These are phyloP conservation scores for Allomyces arbusculus DNA, from an alignment of 192 early-diverging fungal genomes.

Conservation along the genomic window DNA sequence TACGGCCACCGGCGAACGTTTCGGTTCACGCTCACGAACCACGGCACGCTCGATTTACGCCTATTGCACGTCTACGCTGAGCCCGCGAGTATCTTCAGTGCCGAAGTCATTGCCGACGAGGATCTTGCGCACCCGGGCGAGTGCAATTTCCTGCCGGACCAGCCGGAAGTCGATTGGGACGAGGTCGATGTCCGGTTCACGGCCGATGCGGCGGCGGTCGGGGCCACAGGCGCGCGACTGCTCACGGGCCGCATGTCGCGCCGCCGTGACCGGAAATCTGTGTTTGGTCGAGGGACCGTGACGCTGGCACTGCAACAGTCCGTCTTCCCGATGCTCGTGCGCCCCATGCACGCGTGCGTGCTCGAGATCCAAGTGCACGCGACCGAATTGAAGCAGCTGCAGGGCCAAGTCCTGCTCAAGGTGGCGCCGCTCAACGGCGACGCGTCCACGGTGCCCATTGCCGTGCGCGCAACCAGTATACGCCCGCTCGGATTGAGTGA, in stretches of 20 bases:
- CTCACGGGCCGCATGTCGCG: not conserved
- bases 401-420: not conserved
- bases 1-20: not conserved
- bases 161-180: slow-evolving; percentile 26
- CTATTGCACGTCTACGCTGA: not conserved
- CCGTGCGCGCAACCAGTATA: no score
- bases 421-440: not conserved
- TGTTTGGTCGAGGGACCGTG: not conserved
- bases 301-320: not conserved
- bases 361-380: not conserved
- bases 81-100: not conserved
- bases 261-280: not conserved
- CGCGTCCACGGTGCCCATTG: not conserved
- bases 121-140: not conserved
- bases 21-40: not conserved
- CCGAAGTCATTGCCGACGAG: not conserved
- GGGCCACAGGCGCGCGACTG: not conserved
- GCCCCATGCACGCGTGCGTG: not conserved
- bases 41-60: not conserved
- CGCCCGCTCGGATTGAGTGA: slow-evolving; percentile 16
- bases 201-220: not conserved
- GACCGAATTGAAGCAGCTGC: not conserved
- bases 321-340: not conserved
- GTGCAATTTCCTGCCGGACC: slow-evolving; percentile 4
- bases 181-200: slow-evolving; percentile 18